Percentiles rank a stretch among this genome's conserved stretches.
These are phyloP conservation scores for Euphrasia arctica DNA, from an alignment of 305 asterid genomes.

Conservation along the genomic window DNA sequence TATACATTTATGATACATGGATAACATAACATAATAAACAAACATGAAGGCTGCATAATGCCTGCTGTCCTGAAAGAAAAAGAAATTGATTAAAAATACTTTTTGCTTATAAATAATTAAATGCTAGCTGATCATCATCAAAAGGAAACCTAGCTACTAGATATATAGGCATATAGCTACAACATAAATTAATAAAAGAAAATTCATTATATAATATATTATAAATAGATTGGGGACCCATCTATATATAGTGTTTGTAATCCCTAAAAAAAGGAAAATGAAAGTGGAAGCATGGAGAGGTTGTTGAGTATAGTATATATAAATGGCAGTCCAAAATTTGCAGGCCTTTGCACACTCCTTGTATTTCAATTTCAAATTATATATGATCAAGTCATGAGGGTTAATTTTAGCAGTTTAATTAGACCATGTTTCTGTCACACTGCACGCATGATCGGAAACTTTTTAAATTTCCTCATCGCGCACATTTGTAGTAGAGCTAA, in stretches of 20 bases:
- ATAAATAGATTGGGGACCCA: slow-evolving; percentile 24
- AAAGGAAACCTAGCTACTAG: slow-evolving; percentile 15
- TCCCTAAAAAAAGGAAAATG: not conserved
- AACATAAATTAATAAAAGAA: slow-evolving; percentile 3
- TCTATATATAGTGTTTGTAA: slow-evolving; percentile 11
- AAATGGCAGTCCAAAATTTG: slow-evolving; percentile 19
- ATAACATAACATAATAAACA: not conserved
- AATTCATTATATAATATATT: not conserved
- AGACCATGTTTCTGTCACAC: too few relatives aligned
- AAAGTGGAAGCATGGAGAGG: slow-evolving; percentile 5
- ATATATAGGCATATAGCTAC: too few relatives aligned
- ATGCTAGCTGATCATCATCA: not conserved
- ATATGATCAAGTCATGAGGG: too few relatives aligned
- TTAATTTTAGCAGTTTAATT: too few relatives aligned
- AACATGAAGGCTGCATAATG: slow-evolving; percentile 6
- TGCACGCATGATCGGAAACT: too few relatives aligned
- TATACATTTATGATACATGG: not conserved
- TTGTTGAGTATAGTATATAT: not conserved
- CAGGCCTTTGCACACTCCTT: slow-evolving; percentile 23
- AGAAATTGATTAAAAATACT: not conserved
- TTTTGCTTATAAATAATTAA: not conserved
- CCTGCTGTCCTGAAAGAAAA: not conserved
- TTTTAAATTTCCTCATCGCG: too few relatives aligned
- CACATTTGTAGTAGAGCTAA: too few relatives aligned
- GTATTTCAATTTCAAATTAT: too few relatives aligned